phyloP scores from a whole-genome alignment of 78 protist genomes.

The Speleostelium caveatum region DNA sequence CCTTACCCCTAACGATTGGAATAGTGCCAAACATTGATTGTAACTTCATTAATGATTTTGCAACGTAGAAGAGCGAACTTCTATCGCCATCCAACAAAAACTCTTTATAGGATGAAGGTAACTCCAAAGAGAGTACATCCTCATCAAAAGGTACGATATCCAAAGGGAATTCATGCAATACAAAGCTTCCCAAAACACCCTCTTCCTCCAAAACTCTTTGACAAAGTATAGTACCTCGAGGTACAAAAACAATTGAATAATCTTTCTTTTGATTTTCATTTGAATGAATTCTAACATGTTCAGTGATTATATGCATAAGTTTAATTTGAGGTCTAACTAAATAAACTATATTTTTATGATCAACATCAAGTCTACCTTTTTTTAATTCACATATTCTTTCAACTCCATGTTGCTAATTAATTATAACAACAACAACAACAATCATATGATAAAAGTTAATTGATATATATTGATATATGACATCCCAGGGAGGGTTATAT shows the following conservation, averaged over 20 bases:
- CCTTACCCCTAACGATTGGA: conserved; percentile 90
- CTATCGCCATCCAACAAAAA: conserved; percentile 83
- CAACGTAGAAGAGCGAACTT: conserved; percentile 70
- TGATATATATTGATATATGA: not conserved
- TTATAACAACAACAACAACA: no score
- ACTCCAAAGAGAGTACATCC: conserved; percentile 94
- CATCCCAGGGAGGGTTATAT: no score
- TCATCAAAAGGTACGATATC: conserved; percentile 94
- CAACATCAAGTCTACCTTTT: conserved; percentile 63
- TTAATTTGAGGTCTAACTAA: conserved; percentile 82
- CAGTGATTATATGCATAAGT: conserved; percentile 42
- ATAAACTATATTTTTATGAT: conserved; percentile 70
- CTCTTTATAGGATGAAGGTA: conserved; percentile 74
- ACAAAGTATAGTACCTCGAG: conserved; percentile 85
- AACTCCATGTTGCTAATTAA: conserved; percentile 82
- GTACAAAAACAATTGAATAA: conserved; percentile 84
- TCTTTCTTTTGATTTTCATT: conserved; percentile 26
- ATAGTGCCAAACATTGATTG: conserved; percentile 89
- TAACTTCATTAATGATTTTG: conserved; percentile 86
- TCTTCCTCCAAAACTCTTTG: conserved; percentile 88
- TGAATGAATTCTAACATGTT: conserved; percentile 34
- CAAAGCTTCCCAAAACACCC: conserved; percentile 82
- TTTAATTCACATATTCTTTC: conserved; percentile 85
- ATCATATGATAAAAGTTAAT: no score
- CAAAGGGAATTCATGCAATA: conserved; percentile 48